Evolutionary conservation across 305 asterid species (phyloP), one percentile per base, ranked within the genome.

Genomic region (Fraxinus ornus): DNA sequence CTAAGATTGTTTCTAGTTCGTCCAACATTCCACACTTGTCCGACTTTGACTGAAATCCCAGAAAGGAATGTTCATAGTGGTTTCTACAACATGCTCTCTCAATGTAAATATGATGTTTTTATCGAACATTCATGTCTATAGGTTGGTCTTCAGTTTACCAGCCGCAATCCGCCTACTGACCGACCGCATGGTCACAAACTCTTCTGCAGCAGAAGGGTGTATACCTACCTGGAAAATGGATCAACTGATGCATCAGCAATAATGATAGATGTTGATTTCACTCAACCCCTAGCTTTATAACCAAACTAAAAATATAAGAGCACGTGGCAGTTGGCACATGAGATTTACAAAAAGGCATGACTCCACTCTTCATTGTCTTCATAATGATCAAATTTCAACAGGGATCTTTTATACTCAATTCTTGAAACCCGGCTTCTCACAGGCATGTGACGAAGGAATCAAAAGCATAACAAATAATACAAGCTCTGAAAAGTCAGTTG

Each of bases 201-300:
- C 99, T 88, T 96, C 99, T 1, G 98, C 98, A 82, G 99, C 93
- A 73, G 99, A 94, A 78, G 99, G 99, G 85, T 96, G 99, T 81
- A 96, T 96, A 2, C 99, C 98, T 17, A 94, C 93, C 99, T 96
- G 88, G 24, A 62, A 30, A 80, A 72, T 47, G 55, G 36, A 80
- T 44, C 82, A 76, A 68, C 81, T 22, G 30, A 78, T 9, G 21
- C 52, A 17, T 70, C 68, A 79, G 81, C 80, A 70, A 36, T 7
- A 79, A 47, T 6, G 35, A 19, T 41, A 62, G 41, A 33, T 55
- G 57, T 37, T 57, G 21, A 33, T 78, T 44, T 47, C 39, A 19
- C 21, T 12, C n/a, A 47, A 12, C 55, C 55, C 0, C 19, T 47
- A 47, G 7, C 19, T 47, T 13, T 47, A 47, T 13, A 47, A 47